Percentiles rank a stretch among this genome's conserved stretches.
These are phyloP conservation scores for Drechslerella dactyloides DNA, from an alignment of 2,329 filamentous ascomycete species.

Conservation along the genomic window DNA sequence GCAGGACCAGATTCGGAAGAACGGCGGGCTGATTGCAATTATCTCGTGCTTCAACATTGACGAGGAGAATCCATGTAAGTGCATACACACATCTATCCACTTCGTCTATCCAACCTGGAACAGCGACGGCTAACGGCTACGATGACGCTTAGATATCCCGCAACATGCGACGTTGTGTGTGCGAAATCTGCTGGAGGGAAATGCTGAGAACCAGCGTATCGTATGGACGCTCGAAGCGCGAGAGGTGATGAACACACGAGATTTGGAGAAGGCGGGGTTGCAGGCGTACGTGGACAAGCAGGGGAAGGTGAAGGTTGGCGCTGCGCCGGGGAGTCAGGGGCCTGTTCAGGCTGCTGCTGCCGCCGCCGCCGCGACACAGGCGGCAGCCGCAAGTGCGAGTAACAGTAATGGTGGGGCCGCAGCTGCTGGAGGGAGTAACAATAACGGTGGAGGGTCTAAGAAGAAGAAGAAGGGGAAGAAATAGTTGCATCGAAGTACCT, in stretches of 20 bases:
- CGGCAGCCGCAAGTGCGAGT: too few species aligned
- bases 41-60: constrained; percentile 55
- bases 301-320: constrained; percentile 53
- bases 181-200: constrained; percentile 53
- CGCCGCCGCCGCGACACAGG: neutral
- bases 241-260: constrained; percentile 54
- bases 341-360: constrained; percentile 4
- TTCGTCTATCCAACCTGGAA: too few species aligned
- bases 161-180: constrained; percentile 55
- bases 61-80: constrained; percentile 56
- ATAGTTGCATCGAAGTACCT: constrained; percentile 14
- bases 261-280: constrained; percentile 55
- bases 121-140: too few species aligned
- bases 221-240: constrained; percentile 54
- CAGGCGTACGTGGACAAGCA: constrained; percentile 55
- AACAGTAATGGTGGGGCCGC: neutral
- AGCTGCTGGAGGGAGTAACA: neutral
- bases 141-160: constrained; percentile 55
- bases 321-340: constrained; percentile 13
- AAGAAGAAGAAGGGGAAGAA: constrained; percentile 52
- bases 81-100: neutral
- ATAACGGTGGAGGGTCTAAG: constrained; percentile 17
- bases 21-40: constrained; percentile 52
- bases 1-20: constrained; percentile 53
- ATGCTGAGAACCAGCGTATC: constrained; percentile 53